phyloP scores from a whole-genome alignment of 352 stramenopile species.

The Globisporangium spiculum region DNA sequence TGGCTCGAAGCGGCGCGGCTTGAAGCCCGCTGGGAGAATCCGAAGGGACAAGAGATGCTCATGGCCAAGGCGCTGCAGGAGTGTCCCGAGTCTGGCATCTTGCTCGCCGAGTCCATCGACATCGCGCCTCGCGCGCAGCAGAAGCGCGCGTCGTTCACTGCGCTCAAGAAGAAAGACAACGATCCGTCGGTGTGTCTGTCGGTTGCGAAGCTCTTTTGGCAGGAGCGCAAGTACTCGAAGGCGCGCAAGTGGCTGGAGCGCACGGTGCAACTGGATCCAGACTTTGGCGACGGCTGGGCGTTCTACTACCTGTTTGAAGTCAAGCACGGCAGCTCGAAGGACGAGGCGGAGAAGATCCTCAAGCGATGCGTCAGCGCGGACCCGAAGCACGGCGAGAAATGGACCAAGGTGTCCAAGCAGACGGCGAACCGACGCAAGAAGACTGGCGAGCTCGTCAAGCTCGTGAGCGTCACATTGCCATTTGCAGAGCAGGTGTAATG shows the following conservation, averaged over 20 bases:
- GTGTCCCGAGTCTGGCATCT: conserved; percentile 92
- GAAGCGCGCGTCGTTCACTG: conserved; percentile 94
- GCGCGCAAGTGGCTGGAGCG: conserved; percentile 98
- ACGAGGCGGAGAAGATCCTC: conserved; percentile 83
- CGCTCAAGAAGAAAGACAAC: conserved; percentile 97
- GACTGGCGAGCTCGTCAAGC: conserved; percentile 59
- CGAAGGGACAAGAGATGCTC: conserved; percentile 94
- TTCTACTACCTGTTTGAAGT: conserved; percentile 98
- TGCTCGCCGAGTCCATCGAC: conserved; percentile 96
- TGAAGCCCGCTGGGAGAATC: conserved; percentile 90
- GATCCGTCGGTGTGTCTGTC: conserved; percentile 95
- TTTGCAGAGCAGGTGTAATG: conserved; percentile 52
- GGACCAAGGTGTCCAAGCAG: conserved; percentile 92
- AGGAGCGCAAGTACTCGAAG: conserved; percentile 94
- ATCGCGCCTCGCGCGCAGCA: conserved; percentile 93
- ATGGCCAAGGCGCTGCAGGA: conserved; percentile 97
- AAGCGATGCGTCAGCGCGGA: conserved; percentile 89
- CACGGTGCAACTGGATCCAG: conserved; percentile 93
- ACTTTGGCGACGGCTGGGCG: conserved; percentile 97
- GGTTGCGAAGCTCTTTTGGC: conserved; percentile 96
- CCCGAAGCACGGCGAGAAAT: conserved; percentile 95
- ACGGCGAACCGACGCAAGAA: conserved; percentile 89
- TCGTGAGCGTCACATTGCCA: conserved; percentile 75
- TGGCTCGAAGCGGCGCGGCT: conserved; percentile 97
- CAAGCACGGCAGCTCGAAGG: conserved; percentile 75